Conservation (phyloP, 371 early-diverging fungal species). For the Pancytospora epiphaga region DNA sequence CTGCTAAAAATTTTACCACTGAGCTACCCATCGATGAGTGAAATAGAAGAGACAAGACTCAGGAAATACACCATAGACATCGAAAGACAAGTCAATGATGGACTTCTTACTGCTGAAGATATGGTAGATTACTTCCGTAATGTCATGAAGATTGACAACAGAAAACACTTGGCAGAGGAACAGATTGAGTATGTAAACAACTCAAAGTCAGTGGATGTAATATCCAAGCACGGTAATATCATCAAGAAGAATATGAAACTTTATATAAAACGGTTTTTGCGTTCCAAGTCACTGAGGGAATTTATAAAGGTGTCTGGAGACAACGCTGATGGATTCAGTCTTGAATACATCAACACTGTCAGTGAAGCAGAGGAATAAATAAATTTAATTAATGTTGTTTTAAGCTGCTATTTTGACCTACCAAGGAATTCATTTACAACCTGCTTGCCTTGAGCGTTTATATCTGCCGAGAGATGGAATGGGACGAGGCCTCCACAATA, state of each 20-base stretch:
- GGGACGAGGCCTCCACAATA: too few relatives aligned
- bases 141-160: slow-evolving; percentile 41
- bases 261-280: slow-evolving; percentile 45
- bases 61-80: slow-evolving; percentile 19
- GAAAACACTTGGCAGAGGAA: slow-evolving; percentile 7
- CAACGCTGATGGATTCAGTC: slow-evolving; percentile 13
- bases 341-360: slow-evolving; percentile 40
- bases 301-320: slow-evolving; percentile 48
- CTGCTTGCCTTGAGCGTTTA: too few relatives aligned
- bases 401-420: too few relatives aligned
- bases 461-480: too few relatives aligned
- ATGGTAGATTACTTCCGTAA: slow-evolving; percentile 35
- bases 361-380: slow-evolving; percentile 28
- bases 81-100: slow-evolving; percentile 19
- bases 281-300: slow-evolving; percentile 20
- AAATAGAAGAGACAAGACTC: too few relatives aligned
- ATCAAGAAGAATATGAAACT: slow-evolving; percentile 36
- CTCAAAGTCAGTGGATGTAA: slow-evolving; percentile 7
- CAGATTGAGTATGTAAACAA: slow-evolving; percentile 37
- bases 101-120: slow-evolving; percentile 9
- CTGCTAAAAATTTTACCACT: too few relatives aligned
- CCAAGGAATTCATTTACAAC: too few relatives aligned
- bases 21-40: too few relatives aligned
- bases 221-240: slow-evolving; percentile 28
- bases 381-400: slow-evolving; percentile 4